These are phyloP conservation scores for Cetraspora pellucida DNA, from an alignment of 192 early-diverging fungal species.

Conservation along the genomic window DNA sequence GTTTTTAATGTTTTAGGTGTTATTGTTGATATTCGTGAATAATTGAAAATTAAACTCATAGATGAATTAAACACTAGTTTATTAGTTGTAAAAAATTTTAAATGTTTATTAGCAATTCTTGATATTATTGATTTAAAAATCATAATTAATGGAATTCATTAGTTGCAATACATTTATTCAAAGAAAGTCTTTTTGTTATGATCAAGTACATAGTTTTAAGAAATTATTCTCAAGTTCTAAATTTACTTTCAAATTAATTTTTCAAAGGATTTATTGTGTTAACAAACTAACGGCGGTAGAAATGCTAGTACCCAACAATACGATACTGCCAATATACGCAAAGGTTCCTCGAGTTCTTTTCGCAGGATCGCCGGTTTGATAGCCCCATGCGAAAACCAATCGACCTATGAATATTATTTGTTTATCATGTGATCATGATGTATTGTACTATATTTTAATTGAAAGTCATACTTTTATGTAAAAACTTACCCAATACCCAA, in stretches of 20 bases:
- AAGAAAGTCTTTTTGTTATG: neutral
- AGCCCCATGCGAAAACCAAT: constrained; percentile 56
- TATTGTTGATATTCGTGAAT: constrained; percentile 17
- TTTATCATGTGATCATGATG: neutral
- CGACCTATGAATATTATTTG: constrained; percentile 40
- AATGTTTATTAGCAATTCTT: no score
- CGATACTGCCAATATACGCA: constrained; percentile 54
- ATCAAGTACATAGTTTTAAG: neutral
- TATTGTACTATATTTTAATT: no score
- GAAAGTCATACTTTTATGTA: neutral
- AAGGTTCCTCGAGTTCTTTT: constrained; percentile 56
- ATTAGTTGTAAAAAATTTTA: no score
- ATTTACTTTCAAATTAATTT: no score
- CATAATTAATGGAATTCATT: neutral
- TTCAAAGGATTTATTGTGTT: neutral
- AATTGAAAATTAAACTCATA: no score
- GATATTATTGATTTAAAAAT: no score
- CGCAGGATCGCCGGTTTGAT: constrained; percentile 60
- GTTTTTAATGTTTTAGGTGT: constrained; percentile 15
- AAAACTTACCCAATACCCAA: constrained; percentile 42
- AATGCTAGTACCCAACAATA: constrained; percentile 41
- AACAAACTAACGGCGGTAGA: constrained; percentile 6
- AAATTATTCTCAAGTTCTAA: no score
- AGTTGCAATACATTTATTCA: neutral
- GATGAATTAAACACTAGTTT: no score